Evolutionary conservation across 1,284 basidiomycete genomes (phyloP), one percentile per base, ranked within the genome.

Genomic region (Boletus mariae): DNA sequence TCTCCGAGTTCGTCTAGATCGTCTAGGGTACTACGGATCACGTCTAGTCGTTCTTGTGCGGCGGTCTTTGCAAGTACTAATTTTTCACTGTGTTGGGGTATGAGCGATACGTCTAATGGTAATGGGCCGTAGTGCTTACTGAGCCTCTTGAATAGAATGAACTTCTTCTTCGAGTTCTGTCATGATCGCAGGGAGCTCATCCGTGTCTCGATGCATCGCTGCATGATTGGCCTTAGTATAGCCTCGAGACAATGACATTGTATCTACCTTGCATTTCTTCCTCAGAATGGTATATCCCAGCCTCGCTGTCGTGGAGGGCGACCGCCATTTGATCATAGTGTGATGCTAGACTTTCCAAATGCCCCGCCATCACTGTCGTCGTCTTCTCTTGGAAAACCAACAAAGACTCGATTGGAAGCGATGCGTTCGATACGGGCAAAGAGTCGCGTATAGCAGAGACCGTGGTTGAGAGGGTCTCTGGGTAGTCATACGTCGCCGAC

Each of bases 141-240:
- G 75, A 40, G 77, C 73, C 8, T 66, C 67, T 45, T 83, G 74
- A 42, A 90, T 80, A 3, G 72, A 66, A 17, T 62, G 60, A 15
- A 80, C 73, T 53, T 76, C 75, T 42, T 80, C 79, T 59, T 90
- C 84, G 40, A 92, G 68, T 57, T 91, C 89, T 1, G 72, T 65
- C 67, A 92, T 80, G 49, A 92, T 88, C 4, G 77, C 73, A 8
- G 85, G 85, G 6, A 92, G 73, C 62, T 90, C 86, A 17, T 86
- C 78, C 2, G 84, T 87, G 64, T 92, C 89, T 43, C 84, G 76
- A 58, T 85, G 82, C 83, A 92, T 90, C 20, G 80, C 89, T 90
- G 43, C 6, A 49, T 54, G 25, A 5, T 28, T 47, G n/a, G 20
- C 46, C 46, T 52, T 17, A 32, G 17, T 44, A 43, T 41, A 50